Base-by-base conservation (phyloP, 345 rosid genomes). In the Pistacia atlantica region DNA sequence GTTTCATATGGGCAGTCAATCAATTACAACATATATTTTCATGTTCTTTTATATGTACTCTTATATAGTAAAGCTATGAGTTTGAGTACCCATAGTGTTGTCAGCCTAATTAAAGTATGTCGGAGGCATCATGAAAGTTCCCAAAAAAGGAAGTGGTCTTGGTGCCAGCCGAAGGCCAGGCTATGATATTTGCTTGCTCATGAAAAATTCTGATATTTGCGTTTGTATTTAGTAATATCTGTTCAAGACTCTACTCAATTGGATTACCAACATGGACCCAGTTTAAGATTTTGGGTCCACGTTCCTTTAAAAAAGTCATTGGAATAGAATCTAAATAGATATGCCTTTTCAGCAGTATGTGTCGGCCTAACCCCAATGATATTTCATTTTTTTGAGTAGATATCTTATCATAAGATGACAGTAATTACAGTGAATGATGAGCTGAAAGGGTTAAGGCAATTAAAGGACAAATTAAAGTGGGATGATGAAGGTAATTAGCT, bases 311-410 rank as follows among this genome's bases (percentile, higher is more conserved):
- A 49, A 73, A 73, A 49, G 60, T 61, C 31, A 31, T 31, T 18
- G 59, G 76, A 62, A 63, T 73, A 63, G 76, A 73, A 73, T 73
- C 76, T 73, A 1, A 2, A 5, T 1, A 42, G 75, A 72, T 72
- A 59, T 25, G 17, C 25, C 60, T 3, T 25, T 48, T 5, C 4
- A 22, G 46, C 67, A 3, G 20, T 4, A 7, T 13, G 66, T 25
- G 54, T 57, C 25, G 25, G 1, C 64, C 54, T 20, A 7, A 12
- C 56, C 37, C 11, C 46, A 20, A 6, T 1, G 1, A 42, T 7
- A 42, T 42, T 42, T 42, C 46, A 42, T 42, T 5, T 42, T 42
- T 42, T 42, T 42, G 0, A 42, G 46, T 7, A 7, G 46, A 42
- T 42, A 7, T 42, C 46, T 7, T 42, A 6, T 42, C 1, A 42